These are phyloP conservation scores for Pseudogymnoascus sp. DNA, from an alignment of 2,329 filamentous ascomycete species.

Conservation along the genomic window DNA sequence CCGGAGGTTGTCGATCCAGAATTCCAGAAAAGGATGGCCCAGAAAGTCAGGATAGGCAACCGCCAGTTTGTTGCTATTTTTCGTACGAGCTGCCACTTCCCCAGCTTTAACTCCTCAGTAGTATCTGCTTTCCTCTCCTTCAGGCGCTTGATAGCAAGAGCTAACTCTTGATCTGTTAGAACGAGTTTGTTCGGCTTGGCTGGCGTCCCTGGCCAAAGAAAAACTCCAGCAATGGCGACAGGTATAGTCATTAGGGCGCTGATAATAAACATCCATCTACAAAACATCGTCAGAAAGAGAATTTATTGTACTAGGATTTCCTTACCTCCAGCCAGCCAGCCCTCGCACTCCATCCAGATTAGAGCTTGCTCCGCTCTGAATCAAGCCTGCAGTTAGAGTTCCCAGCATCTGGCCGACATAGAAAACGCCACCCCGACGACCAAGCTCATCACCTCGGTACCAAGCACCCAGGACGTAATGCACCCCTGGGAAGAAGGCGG, in stretches of 20 bases:
- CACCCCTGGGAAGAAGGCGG: constrained; percentile 30
- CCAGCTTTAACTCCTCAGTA: constrained; percentile 30
- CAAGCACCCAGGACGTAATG: constrained; percentile 31
- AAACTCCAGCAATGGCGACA: constrained; percentile 41
- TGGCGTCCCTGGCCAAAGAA: constrained; percentile 44
- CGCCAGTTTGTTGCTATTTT: constrained; percentile 35
- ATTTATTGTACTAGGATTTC: not conserved
- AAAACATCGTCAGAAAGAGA: constrained; percentile 32
- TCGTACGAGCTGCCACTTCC: constrained; percentile 20
- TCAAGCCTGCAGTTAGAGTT: constrained; percentile 21
- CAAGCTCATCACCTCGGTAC: constrained; percentile 29
- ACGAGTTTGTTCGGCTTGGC: constrained; percentile 42
- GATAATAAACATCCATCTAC: constrained; percentile 52
- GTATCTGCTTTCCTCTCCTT: constrained; percentile 35
- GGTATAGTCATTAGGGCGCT: constrained; percentile 47
- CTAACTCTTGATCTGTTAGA: constrained; percentile 39
- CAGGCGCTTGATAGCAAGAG: constrained; percentile 38
- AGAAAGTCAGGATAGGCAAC: constrained; percentile 42
- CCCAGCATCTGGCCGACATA: constrained; percentile 23
- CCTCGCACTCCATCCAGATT: constrained; percentile 20
- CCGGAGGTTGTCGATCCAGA: constrained; percentile 40
- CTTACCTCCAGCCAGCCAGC: constrained; percentile 29
- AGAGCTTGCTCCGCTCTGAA: constrained; percentile 18
- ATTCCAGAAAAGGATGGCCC: constrained; percentile 52
- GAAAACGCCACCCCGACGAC: constrained; percentile 20